Percentiles rank a stretch among this genome's conserved stretches.
Conservation (phyloP, 768 basidiomycete species). For the Pleurotus ostreatus region DNA sequence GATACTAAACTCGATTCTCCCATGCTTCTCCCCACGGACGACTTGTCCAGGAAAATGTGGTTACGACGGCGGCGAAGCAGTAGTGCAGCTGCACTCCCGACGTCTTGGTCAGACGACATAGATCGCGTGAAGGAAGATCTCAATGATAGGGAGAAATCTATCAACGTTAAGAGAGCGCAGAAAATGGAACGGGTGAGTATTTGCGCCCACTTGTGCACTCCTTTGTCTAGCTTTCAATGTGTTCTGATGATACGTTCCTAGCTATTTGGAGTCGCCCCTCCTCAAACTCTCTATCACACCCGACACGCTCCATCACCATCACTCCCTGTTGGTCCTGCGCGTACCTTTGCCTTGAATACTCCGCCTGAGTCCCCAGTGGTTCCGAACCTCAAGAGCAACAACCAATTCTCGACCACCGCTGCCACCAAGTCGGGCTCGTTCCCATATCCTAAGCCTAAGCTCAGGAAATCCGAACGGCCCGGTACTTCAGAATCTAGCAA, state of each 20-base stretch:
- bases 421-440: conserved; percentile 37
- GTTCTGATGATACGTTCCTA: conserved; percentile 24
- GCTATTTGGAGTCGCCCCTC: conserved; percentile 82
- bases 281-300: conserved; percentile 74
- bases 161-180: conserved; percentile 73
- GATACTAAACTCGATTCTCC: conserved; percentile 20
- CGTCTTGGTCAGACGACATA: conserved; percentile 48
- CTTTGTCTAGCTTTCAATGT: background rate
- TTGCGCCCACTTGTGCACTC: background rate
- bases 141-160: conserved; percentile 68
- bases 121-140: conserved; percentile 71
- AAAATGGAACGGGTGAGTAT: conserved; percentile 84
- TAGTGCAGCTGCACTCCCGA: conserved; percentile 42
- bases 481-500: conserved; percentile 62
- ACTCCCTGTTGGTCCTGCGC: conserved; percentile 11
- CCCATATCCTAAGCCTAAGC: conserved; percentile 39
- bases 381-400: background rate
- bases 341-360: background rate
- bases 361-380: background rate
- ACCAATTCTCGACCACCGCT: background rate
- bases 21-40: conserved; percentile 20
- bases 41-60: conserved; percentile 34
- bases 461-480: conserved; percentile 44
- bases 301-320: conserved; percentile 42
- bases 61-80: conserved; percentile 50